Conservation (phyloP, 371 early-diverging fungal genomes). For the Apophysomyces variabilis region DNA sequence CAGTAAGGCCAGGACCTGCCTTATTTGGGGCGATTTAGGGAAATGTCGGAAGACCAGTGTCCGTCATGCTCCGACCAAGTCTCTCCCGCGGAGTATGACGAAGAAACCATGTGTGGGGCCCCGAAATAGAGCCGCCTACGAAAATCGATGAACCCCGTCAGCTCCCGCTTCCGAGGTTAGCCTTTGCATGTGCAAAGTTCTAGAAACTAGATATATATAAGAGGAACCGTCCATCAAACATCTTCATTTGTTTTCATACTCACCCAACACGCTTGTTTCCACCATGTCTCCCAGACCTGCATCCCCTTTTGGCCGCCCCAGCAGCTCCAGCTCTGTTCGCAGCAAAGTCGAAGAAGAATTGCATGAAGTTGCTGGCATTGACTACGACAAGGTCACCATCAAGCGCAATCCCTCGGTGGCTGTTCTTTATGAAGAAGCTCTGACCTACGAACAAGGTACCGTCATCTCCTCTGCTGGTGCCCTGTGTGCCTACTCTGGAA, state of each 20-base stretch:
- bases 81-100: slow-evolving; percentile 7
- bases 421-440: slow-evolving; percentile 94
- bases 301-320: slow-evolving; percentile 47
- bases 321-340: slow-evolving; percentile 39
- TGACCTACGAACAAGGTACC: slow-evolving; percentile 87
- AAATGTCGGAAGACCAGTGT: slow-evolving; percentile 8
- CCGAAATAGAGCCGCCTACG: slow-evolving; percentile 10
- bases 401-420: slow-evolving; percentile 80
- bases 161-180: slow-evolving; percentile 12
- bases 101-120: slow-evolving; percentile 11
- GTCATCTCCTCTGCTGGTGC: slow-evolving; percentile 93
- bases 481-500: slow-evolving; percentile 88
- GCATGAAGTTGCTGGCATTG: slow-evolving; percentile 57
- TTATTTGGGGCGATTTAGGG: slow-evolving; percentile 8
- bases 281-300: slow-evolving; percentile 43
- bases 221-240: background rate
- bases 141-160: slow-evolving; percentile 11
- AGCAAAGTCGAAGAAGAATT: slow-evolving; percentile 59
- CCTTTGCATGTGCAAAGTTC: slow-evolving; percentile 4
- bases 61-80: slow-evolving; percentile 9
- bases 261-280: background rate
- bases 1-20: slow-evolving; percentile 9
- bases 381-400: slow-evolving; percentile 65
- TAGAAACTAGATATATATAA: slow-evolving; percentile 1
- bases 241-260: background rate